These are phyloP conservation scores for Trapa bicornis DNA, from an alignment of 345 rosid genomes.

Conservation along the genomic window DNA sequence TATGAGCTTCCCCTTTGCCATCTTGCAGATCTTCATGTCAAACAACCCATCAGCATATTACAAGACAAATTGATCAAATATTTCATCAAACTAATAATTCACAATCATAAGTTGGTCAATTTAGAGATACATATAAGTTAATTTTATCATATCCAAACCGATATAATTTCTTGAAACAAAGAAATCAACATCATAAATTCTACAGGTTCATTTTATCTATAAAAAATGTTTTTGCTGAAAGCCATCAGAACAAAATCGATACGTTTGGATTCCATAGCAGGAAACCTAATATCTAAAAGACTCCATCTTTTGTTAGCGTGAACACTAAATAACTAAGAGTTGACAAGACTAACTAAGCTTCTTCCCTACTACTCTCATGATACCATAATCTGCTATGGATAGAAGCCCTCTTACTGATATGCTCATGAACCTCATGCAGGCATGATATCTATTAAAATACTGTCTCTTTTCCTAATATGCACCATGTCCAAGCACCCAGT, in stretches of 20 bases:
- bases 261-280: not conserved
- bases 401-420: not conserved
- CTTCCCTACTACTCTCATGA: not conserved
- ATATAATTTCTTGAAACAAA: not conserved
- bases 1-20: constrained; percentile 81
- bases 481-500: not conserved
- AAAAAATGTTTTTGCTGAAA: not conserved
- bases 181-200: too few relatives aligned
- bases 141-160: not conserved
- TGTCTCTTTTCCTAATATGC: not conserved
- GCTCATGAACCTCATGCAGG: not conserved
- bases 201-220: not conserved
- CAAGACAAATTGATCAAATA: not conserved
- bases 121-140: too few relatives aligned
- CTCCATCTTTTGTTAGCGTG: not conserved
- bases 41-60: not conserved
- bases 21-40: constrained; percentile 13
- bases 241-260: not conserved
- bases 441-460: not conserved
- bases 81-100: not conserved
- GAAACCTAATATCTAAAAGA: not conserved
- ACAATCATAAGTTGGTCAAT: not conserved
- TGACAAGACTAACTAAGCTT: not conserved
- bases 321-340: not conserved
- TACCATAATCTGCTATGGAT: not conserved